Conservation (phyloP, 257 asterid genomes). For the Buddleja alternifolia region DNA sequence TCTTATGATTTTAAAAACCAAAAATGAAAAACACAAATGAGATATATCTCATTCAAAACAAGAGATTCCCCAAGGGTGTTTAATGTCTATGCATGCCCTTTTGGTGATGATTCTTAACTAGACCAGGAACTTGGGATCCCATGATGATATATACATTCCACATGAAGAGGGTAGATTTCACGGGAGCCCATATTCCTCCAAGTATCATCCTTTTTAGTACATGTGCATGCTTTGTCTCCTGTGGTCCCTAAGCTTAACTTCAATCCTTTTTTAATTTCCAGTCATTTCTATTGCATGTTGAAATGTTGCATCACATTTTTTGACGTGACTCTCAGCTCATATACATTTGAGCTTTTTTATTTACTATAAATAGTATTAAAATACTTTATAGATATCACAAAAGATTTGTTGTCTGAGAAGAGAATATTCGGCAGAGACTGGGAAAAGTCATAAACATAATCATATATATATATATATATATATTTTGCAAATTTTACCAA, state of each 20-base stretch:
- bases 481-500: too few species aligned
- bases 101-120: too few species aligned
- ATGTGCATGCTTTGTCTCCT: constrained; percentile 8
- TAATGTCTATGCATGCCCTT: too few species aligned
- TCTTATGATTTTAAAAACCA: too few species aligned
- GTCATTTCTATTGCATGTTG: constrained; percentile 13
- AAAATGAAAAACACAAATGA: too few species aligned
- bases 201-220: constrained; percentile 6
- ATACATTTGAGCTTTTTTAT: not conserved
- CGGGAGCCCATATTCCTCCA: too few species aligned
- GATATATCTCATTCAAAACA: too few species aligned
- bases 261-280: not conserved
- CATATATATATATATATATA: not conserved
- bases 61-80: too few species aligned
- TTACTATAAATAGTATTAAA: not conserved
- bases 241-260: constrained; percentile 25
- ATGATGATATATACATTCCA: too few species aligned
- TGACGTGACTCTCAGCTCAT: constrained; percentile 4
- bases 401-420: not conserved
- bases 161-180: too few species aligned
- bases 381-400: not conserved
- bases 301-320: not conserved
- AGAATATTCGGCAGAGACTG: not conserved
- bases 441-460: not conserved
- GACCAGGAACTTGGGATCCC: too few species aligned